Conservation (phyloP, 805 yeast genomes). For the Brettanomyces nanus region DNA sequence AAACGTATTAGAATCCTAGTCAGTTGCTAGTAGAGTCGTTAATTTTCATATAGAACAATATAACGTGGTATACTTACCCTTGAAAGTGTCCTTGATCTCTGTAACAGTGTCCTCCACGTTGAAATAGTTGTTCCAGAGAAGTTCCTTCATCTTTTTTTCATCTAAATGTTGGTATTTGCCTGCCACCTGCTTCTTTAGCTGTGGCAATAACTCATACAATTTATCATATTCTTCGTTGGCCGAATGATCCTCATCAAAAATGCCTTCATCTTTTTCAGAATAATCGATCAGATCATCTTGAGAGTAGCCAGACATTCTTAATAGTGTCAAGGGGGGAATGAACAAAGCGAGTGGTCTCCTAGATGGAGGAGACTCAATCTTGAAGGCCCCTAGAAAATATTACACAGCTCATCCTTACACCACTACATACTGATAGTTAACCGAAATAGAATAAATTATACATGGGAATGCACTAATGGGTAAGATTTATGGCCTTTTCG, state of each 20-base stretch:
- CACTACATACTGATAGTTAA: no score
- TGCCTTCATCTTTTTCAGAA: slow-evolving; percentile 16
- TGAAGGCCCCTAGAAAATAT: no score
- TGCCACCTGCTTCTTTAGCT: slow-evolving; percentile 28
- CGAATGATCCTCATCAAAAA: slow-evolving; percentile 30
- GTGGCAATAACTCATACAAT: slow-evolving; percentile 36
- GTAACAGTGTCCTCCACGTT: slow-evolving; percentile 43
- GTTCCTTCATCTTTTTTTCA: slow-evolving; percentile 46
- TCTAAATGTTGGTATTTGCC: slow-evolving; percentile 31
- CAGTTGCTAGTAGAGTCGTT: neutral
- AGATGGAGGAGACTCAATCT: no score
- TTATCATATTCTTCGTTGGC: slow-evolving; percentile 33
- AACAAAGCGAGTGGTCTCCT: no score
- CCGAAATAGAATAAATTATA: no score
- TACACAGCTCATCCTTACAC: no score
- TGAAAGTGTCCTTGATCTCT: slow-evolving; percentile 32
- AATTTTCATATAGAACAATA: no score
- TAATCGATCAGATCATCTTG: slow-evolving; percentile 19
- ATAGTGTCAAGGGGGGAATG: neutral
- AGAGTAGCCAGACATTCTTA: slow-evolving; percentile 19
- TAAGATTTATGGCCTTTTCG: no score
- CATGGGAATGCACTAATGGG: no score
- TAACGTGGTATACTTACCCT: slow-evolving; percentile 20
- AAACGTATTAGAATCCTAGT: neutral
- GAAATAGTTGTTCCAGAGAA: slow-evolving; percentile 52